phyloP scores from a whole-genome alignment of 2,329 filamentous ascomycete species.

The Penicillium sp. region DNA sequence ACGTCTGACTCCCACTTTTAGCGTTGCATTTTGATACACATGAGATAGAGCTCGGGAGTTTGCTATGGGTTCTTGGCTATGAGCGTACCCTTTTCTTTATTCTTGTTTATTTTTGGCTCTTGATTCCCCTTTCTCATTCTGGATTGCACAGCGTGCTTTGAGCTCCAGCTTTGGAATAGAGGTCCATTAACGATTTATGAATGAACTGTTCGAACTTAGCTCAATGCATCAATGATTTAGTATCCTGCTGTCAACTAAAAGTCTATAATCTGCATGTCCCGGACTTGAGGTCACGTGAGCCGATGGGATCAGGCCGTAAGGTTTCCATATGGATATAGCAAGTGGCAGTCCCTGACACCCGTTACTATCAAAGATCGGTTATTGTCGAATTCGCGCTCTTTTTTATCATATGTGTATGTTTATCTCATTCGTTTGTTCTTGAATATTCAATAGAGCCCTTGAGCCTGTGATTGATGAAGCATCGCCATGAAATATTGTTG shows the following conservation, averaged over 20 bases:
- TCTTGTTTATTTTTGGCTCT: neutral
- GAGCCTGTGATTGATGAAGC: no score
- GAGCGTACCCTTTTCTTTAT: neutral
- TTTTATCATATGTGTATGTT: neutral
- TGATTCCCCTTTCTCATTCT: neutral
- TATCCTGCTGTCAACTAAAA: neutral
- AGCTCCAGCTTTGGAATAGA: neutral
- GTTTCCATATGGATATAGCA: no score
- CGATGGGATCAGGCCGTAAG: no score
- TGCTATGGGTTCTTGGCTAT: neutral
- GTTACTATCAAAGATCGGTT: no score
- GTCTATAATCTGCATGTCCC: no score
- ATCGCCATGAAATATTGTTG: no score
- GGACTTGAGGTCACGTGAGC: no score
- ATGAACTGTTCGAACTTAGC: neutral
- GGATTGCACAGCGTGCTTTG: neutral
- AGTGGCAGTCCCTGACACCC: no score
- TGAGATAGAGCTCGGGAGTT: neutral
- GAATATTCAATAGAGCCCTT: no score
- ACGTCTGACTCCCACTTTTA: slow-evolving; percentile 7
- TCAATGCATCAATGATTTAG: neutral
- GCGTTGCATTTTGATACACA: neutral
- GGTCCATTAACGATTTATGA: neutral
- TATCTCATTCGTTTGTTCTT: neutral
- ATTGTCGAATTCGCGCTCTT: neutral